These are phyloP conservation scores for Striga hermonthica DNA, from an alignment of 305 asterid species.

Conservation along the genomic window DNA sequence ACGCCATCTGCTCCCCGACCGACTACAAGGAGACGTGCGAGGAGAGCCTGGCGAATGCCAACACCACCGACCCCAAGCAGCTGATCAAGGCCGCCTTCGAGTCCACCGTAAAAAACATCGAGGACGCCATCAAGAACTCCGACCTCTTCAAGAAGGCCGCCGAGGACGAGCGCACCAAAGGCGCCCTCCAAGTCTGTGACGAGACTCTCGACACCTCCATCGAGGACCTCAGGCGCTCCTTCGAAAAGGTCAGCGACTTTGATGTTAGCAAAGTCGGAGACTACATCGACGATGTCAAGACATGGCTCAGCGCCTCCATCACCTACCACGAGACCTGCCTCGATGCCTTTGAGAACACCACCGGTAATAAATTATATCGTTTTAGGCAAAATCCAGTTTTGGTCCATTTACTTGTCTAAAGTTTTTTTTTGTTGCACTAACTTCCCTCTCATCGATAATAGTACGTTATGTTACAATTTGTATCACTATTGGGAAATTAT, in stretches of 20 bases:
- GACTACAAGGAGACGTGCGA: conserved; percentile 64
- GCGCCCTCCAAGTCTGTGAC: conserved; percentile 59
- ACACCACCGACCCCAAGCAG: conserved; percentile 54
- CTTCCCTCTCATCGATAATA: not conserved
- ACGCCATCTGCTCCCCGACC: conserved; percentile 61
- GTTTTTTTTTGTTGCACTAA: not conserved
- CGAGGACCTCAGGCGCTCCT: conserved; percentile 58
- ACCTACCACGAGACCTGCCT: conserved; percentile 72
- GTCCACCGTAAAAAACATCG: conserved; percentile 40
- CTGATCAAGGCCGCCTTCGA: conserved; percentile 52
- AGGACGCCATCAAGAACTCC: conserved; percentile 44
- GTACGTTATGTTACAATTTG: too few relatives aligned
- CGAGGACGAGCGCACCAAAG: conserved; percentile 47
- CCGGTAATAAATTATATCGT: conserved; percentile 26
- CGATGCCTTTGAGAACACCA: conserved; percentile 77
- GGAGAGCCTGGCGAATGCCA: conserved; percentile 44
- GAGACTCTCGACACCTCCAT: conserved; percentile 54
- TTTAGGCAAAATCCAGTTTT: not conserved
- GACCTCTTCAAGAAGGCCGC: conserved; percentile 41
- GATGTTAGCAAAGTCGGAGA: conserved; percentile 42
- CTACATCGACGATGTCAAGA: conserved; percentile 56
- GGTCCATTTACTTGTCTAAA: not conserved
- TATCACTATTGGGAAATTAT: too few relatives aligned
- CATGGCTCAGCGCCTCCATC: conserved; percentile 80
- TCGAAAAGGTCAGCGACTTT: conserved; percentile 40